Evolutionary conservation across 2,329 filamentous ascomycete species (phyloP), one percentile per base, ranked within the genome.

Genomic region (Fusarium sp.): DNA sequence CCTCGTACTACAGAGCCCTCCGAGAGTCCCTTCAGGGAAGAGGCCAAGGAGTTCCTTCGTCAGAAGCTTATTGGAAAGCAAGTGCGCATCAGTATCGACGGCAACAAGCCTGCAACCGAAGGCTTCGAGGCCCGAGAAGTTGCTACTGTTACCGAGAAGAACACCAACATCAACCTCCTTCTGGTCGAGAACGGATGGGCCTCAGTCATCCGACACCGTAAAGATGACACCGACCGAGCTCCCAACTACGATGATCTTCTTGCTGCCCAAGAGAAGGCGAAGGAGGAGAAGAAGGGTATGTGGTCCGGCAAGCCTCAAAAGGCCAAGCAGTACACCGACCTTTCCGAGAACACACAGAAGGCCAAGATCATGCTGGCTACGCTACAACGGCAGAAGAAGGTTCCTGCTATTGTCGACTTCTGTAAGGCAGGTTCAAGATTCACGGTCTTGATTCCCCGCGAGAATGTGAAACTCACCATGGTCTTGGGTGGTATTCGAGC

Each of bases 351-450:
- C 66, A 83, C 95, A 9, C 95, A 98, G 80, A 97, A 98, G 83
- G 96, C 96, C 69, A 98, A 98, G 87, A 91, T 97, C 57, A 94
- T 97, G 80, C 87, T 97, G 40, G 92, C 93, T 14, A 91, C 94
- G 24, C 87, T 99, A 32, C 93, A 96, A 67, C 90, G 95, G 57
- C 95, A 98, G 80, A 95, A 94, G 86, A 95, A 93, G 81, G 91
- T 98, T 6, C 94, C 96, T 10, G 96, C 92, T 14, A 87, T 99
- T 73, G 94, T 99, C 44, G 96, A 99, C 81, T 99, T 97, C 80
- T 96, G 97, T 85, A 98, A 98, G 83, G 93, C 94, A n/a, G 96
- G 93, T 30, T 97, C 95, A 43, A 90, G 96, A 73, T 99, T 98
- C 81, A 97, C 94, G 27, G 87, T 99, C 38, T 85, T 99, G 12